A percentile compares a stretch with the other conserved stretches of the same genome.
phyloP scores from a whole-genome alignment of 176 grass and related monocot species.

The Rhynchospora pubera region DNA sequence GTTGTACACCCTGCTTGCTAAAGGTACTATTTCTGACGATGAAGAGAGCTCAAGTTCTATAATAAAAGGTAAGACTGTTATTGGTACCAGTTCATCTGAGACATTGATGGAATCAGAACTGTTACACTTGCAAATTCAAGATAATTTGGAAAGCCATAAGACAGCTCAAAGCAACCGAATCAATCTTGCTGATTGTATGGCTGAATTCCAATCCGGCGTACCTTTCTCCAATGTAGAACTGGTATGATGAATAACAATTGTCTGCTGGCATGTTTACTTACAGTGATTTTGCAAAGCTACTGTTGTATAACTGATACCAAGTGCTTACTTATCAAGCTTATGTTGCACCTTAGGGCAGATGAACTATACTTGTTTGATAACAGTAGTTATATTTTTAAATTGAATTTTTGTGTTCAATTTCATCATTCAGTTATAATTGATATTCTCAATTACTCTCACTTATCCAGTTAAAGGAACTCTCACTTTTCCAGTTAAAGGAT shows the following conservation, averaged over 20 bases:
- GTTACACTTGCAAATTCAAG: constrained; percentile 50
- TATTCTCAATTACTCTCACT: not conserved
- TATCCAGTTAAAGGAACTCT: not conserved
- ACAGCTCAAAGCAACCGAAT: constrained; percentile 37
- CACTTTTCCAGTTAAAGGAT: not conserved
- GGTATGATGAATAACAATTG: constrained; percentile 4
- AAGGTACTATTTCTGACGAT: constrained; percentile 47
- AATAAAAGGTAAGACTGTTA: constrained; percentile 38
- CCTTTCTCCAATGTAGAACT: constrained; percentile 25
- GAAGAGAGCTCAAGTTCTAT: constrained; percentile 41
- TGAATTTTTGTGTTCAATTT: not conserved
- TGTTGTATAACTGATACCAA: not conserved
- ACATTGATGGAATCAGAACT: constrained; percentile 51
- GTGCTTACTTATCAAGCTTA: not conserved
- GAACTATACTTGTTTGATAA: not conserved
- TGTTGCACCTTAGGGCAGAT: not conserved
- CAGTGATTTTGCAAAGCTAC: not conserved
- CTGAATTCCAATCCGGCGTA: constrained; percentile 26
- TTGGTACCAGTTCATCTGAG: constrained; percentile 34
- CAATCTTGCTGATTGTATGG: constrained; percentile 45
- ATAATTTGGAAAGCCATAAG: constrained; percentile 37
- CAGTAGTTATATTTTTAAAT: not conserved
- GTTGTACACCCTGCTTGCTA: constrained; percentile 73
- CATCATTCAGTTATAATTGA: not conserved
- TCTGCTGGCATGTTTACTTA: not conserved